phyloP scores from a whole-genome alignment of 2,329 filamentous ascomycete species.

The Penicillium sclerotigenum region DNA sequence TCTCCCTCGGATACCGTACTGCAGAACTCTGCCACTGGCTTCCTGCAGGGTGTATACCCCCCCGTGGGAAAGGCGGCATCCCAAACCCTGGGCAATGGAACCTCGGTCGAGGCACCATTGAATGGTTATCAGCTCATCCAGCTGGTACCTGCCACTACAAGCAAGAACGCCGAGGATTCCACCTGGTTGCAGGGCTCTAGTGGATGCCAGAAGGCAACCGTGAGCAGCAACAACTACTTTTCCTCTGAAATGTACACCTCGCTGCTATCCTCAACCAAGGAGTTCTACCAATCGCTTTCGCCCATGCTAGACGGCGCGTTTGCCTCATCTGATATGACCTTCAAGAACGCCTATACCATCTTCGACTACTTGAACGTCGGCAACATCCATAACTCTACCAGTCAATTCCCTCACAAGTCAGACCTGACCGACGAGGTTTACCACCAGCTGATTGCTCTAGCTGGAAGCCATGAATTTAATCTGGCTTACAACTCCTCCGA shows the following conservation, averaged over 20 bases:
- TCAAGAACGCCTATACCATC: conserved; percentile 65
- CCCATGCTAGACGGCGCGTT: conserved; percentile 55
- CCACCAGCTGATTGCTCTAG: conserved; percentile 66
- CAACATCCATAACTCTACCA: conserved; percentile 58
- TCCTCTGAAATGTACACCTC: conserved; percentile 49
- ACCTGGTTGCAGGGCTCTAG: conserved; percentile 59
- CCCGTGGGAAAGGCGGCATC: conserved; percentile 59
- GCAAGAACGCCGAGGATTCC: conserved; percentile 58
- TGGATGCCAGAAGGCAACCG: conserved; percentile 53
- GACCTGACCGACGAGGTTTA: conserved; percentile 61
- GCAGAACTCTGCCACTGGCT: conserved; percentile 73
- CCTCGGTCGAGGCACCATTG: conserved; percentile 63
- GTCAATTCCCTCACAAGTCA: conserved; percentile 55
- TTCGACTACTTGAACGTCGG: conserved; percentile 64
- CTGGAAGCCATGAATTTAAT: conserved; percentile 76
- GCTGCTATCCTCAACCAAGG: conserved; percentile 48
- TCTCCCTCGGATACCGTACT: conserved; percentile 74
- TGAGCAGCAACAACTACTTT: conserved; percentile 61
- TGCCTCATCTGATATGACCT: conserved; percentile 48
- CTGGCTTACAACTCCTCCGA: conserved; percentile 70
- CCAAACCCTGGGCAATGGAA: conserved; percentile 69
- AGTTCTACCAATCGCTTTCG: conserved; percentile 53
- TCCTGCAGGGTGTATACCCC: conserved; percentile 84
- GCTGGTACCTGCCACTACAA: conserved; percentile 59
- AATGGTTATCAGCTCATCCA: conserved; percentile 82